Base-by-base conservation (phyloP, 1,284 basidiomycete genomes). In the Neolentinus lepideus region DNA sequence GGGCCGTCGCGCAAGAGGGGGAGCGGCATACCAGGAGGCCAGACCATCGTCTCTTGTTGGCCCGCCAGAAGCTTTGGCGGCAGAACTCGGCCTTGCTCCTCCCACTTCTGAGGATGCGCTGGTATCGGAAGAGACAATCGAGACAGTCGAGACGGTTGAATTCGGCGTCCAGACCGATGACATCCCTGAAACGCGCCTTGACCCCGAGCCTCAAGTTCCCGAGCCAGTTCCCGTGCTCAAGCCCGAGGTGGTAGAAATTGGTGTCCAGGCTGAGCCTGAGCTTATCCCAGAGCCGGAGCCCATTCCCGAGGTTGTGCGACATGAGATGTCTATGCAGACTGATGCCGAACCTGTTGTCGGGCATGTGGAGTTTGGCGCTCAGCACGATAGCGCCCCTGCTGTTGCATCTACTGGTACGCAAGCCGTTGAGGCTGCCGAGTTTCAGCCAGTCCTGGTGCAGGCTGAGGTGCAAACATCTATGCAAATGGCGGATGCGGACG, bases 41-140 rank as follows among this genome's bases (percentile, higher is more conserved):
- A 76, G 86, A 6, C 88, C 88, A 1, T 74, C 81, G 31, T 88
- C 85, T 0, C 69, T 90, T 33, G 77, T 89, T 10, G 84, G 81
- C 31, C 77, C 80, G 12, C 85, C 86, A 0, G 87, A 86, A 61
- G 79, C 84, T 11, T 72, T 90, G 26, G 82, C 85, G 24, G 76
- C 79, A 29, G 87, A 88, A 64, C 73, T 88, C 52, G 80, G 79
- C 33, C 74, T 81, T 54, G 81, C 80, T 59, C 77, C 74, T 71
- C 60, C 74, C 65, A 59, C 74, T 67, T 62, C 73, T 57, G 68
- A 70, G 48, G 73, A 74, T 54, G 69, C 73, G 60, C 63, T 43
- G 59, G 70, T 62, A 33, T 63, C 61, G 62, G 64, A 67, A 58
- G 63, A 64, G 48, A 66, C 64, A 47, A 74, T 79, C 52, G 80